phyloP scores from a whole-genome alignment of 345 rosid genomes.

The Eucalyptus virginea region DNA sequence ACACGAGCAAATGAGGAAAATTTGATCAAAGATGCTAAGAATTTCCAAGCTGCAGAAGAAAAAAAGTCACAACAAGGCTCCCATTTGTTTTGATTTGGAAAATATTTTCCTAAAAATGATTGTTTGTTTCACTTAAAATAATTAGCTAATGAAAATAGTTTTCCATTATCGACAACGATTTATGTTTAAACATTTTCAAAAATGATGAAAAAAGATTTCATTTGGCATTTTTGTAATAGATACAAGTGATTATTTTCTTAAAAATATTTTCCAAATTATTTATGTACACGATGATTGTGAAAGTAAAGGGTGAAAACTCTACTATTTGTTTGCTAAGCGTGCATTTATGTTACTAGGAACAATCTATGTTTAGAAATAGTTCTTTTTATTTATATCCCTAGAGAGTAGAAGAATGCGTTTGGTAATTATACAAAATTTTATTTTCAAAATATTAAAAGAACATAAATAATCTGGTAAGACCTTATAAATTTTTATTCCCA shows the following conservation, averaged over 20 bases:
- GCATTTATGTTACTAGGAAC: no score
- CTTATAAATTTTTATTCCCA: no score
- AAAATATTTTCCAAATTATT: no score
- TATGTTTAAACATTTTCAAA: not conserved
- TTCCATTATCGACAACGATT: not conserved
- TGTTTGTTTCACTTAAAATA: not conserved
- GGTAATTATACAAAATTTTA: accelerated
- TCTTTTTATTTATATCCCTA: no score
- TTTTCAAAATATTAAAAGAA: no score
- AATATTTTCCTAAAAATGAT: no score
- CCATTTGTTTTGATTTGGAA: not conserved
- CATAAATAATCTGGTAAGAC: no score
- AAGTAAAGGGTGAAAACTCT: not conserved
- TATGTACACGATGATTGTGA: not conserved
- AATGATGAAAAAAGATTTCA: not conserved
- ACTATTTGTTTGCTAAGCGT: no score
- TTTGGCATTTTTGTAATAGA: no score
- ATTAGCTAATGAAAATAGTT: not conserved
- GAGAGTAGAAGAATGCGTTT: accelerated
- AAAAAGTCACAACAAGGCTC: not conserved
- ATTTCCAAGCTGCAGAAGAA: not conserved
- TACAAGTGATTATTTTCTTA: no score
- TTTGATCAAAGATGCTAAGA: not conserved
- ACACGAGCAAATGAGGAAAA: not conserved
- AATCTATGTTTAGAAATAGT: no score